phyloP scores from a whole-genome alignment of 495 filamentous ascomycete genomes.

The Massariosphaeria phaeospora region DNA sequence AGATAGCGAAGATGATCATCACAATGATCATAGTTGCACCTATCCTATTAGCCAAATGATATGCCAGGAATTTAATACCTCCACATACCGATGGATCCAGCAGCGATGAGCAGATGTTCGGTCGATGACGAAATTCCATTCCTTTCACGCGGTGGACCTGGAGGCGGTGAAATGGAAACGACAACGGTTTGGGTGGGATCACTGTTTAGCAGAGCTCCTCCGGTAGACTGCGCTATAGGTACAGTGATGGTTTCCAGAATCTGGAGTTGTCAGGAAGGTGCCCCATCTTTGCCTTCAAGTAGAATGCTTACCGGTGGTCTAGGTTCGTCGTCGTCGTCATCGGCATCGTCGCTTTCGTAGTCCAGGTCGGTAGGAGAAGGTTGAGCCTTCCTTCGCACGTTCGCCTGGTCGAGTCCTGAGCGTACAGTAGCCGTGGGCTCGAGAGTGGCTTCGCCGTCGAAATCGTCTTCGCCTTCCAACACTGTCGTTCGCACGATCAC shows the following conservation, averaged over 20 bases:
- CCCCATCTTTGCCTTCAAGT: too few species aligned
- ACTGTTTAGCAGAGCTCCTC: constrained; percentile 5
- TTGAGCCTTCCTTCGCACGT: neutral
- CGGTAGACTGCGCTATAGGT: constrained; percentile 7
- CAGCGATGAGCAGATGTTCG: constrained; percentile 31
- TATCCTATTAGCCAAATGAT: constrained; percentile 1
- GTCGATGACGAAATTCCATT: constrained; percentile 28
- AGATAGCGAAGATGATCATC: constrained; percentile 25
- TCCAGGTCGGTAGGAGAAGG: neutral
- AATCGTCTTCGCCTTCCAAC: neutral
- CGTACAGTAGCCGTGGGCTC: constrained; percentile 1
- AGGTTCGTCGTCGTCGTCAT: constrained; percentile 13
- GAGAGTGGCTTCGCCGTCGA: neutral
- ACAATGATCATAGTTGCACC: constrained; percentile 31
- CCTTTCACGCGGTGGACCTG: constrained; percentile 14
- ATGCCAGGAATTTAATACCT: neutral
- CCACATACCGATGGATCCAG: constrained; percentile 31
- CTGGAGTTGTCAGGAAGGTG: constrained; percentile 11
- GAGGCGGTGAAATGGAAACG: constrained; percentile 14
- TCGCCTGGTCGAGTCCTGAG: neutral
- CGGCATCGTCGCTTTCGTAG: constrained; percentile 6
- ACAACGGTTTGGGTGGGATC: constrained; percentile 23
- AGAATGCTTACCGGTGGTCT: constrained; percentile 10
- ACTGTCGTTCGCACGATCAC: constrained; percentile 17
- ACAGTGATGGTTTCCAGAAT: constrained; percentile 23